A percentile compares a stretch with the other conserved stretches of the same genome.
Conservation (phyloP, 129 eudicot genomes). For the Glebionis coronaria region DNA sequence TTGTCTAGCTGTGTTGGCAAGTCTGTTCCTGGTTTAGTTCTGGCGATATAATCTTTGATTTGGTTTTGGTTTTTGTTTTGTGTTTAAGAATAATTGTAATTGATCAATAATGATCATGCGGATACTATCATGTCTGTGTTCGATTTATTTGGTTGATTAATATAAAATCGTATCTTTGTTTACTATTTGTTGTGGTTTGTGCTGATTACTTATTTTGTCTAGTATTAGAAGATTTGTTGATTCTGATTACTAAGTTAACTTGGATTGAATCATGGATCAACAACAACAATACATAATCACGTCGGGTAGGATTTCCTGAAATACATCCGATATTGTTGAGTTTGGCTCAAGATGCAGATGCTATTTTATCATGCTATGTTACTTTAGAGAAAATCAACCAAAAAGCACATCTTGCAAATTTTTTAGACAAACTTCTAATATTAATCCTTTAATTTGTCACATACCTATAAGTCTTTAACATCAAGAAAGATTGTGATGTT, state of each 20-base stretch:
- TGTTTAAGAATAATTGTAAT: constrained; percentile 7
- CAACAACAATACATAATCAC: too few species aligned
- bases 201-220: neutral
- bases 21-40: constrained; percentile 86
- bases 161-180: constrained; percentile 17
- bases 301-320: too few species aligned
- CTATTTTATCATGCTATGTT: too few species aligned
- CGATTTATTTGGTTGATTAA: constrained; percentile 12
- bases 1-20: constrained; percentile 68
- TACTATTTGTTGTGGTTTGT: constrained; percentile 9
- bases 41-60: constrained; percentile 42
- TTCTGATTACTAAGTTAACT: neutral
- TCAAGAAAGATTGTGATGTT: too few species aligned
- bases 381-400: too few species aligned
- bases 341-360: too few species aligned
- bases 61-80: constrained; percentile 1
- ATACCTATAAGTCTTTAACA: too few species aligned
- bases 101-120: constrained; percentile 12
- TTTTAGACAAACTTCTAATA: too few species aligned
- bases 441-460: too few species aligned
- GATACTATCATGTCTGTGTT: constrained; percentile 22
- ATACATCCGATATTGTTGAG: too few species aligned
- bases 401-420: too few species aligned
- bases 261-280: too few species aligned
- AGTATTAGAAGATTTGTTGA: neutral